Conservation (phyloP, 2,329 filamentous ascomycete species). For the Claviceps cyperi region DNA sequence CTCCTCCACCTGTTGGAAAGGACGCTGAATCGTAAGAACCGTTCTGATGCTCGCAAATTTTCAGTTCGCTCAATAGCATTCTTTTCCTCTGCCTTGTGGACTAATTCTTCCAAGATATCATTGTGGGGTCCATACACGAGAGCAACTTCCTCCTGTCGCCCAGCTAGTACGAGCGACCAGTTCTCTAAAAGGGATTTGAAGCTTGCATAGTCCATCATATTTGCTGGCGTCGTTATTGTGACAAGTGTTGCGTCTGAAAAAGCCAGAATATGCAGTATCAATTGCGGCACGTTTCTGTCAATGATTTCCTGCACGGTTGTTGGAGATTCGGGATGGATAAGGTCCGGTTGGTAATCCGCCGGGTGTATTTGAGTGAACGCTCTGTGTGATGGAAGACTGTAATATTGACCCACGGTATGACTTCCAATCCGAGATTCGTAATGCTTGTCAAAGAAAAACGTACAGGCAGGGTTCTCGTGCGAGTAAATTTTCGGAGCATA, state of each 20-base stretch:
- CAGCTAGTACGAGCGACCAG: constrained; percentile 5
- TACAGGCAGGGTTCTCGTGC: constrained; percentile 2
- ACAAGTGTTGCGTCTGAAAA: constrained; percentile 5
- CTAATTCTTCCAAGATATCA: constrained; percentile 2
- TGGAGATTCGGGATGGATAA: constrained; percentile 1
- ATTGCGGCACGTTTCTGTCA: constrained; percentile 3
- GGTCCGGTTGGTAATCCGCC: background rate
- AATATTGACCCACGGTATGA: constrained; percentile 2
- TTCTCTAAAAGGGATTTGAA: constrained; percentile 4
- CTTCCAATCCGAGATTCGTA: background rate
- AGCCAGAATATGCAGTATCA: constrained; percentile 3
- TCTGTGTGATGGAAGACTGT: background rate
- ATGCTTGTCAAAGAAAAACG: constrained; percentile 3
- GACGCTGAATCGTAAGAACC: background rate
- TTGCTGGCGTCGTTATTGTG: constrained; percentile 3
- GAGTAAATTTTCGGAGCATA: constrained; percentile 4
- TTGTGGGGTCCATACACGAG: background rate
- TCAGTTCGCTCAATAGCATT: background rate
- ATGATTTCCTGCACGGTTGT: constrained; percentile 4
- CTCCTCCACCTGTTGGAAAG: constrained; percentile 1
- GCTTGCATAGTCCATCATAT: constrained; percentile 4
- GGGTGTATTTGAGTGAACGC: constrained; percentile 6
- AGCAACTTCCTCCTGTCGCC: background rate
- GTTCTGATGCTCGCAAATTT: background rate
- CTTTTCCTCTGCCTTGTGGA: constrained; percentile 2